Evolutionary conservation across 1,284 basidiomycete genomes (phyloP), one percentile per base, ranked within the genome.

Genomic region (Heterobasidion irregulare): DNA sequence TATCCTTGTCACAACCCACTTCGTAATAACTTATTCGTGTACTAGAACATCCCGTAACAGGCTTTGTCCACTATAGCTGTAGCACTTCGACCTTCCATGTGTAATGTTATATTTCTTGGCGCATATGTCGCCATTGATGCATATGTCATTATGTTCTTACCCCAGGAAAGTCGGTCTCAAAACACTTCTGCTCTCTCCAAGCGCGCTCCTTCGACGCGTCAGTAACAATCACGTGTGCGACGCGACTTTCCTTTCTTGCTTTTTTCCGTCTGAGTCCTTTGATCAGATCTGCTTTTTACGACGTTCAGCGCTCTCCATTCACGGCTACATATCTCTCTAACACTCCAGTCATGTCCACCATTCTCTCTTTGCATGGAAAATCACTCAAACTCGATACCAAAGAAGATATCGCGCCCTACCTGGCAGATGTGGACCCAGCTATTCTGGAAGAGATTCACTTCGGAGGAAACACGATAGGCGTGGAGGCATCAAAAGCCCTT

Each of bases 401-500:
- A 46, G 83, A 78, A 8, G 92, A 98, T 64, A 86, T 96, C 57
- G 82, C 86, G 64, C 89, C 91, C 0, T 82, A 88, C 65, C 74
- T 98, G 26, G 76, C 82, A 36, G 77, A 80, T 61, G 69, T 89
- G 50, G 78, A 90, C 63, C 83, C 84, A 43, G 73, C 80, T 16
- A 70, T 77, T 59, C 75, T 94, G 60, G 86, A 94, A 70, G 94
- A 97, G 73, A 85, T 99, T 59, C 90, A 95, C 68, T 79, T 99
- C 57, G 92, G 94, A 53, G 96, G 94, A 33, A 98, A 99, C 72
- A 96, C 94, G n/a, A 79, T 98, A 53, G 96, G 97, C 54, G 84
- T 97, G 33, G 94, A 92, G 66, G 96, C 96, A 41, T 90, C 93
- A 57, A 70, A 85, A 66, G 92, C 90, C 35, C 80, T 99, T 47